Base-by-base conservation (phyloP, 2,329 filamentous ascomycete genomes). In the Aureobasidium musti region DNA sequence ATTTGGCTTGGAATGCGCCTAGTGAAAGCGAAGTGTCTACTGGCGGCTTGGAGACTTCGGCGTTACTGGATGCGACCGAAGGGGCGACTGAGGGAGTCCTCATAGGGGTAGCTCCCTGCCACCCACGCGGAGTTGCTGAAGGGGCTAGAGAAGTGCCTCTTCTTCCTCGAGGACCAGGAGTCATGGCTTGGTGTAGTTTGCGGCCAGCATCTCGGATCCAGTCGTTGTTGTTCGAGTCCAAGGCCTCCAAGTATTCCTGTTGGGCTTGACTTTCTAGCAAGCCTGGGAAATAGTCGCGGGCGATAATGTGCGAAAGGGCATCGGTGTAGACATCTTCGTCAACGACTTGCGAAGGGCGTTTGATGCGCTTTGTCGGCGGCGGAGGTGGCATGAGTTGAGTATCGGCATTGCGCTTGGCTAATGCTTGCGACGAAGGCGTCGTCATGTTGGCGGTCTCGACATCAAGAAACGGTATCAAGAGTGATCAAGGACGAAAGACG, bases 261-360 rank as follows among this genome's bases (percentile, higher is more conserved):
- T 97, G 92, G 0, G 89, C 89, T 72, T 96, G 88, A 17, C 88
- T 89, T 76, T 98, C 92, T 5, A 93, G 81, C 0, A 99, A 83
- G 0, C 94, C 95, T 0, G 95, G 95, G 74, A 98, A 99, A 82
- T 96, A 99, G 82, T 99, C 95, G 70, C 95, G 88, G 11, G 92
- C 91, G 69, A 99, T 97, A 75, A 99, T 98, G 72, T 95, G 89
- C 0, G 93, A 97, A 33, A 99, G 83, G 0, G 91, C 90, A 67
- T 92, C 88, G 2, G 92, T 95, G 78, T 99, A 99, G 63, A 90
- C 88, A 72, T 99, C 94, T 82, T 99, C 95, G 77, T 97, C 92
- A 33, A 99, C 86, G 33, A 97, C 88, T 69, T 89, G 90, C 69
- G 89, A 88, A 0, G 95, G 95, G 63, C 95, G 86, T 79, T 97